Conservation (phyloP, 1,139 yeast genomes). For the Kurtzmaniella quercitrusa region DNA sequence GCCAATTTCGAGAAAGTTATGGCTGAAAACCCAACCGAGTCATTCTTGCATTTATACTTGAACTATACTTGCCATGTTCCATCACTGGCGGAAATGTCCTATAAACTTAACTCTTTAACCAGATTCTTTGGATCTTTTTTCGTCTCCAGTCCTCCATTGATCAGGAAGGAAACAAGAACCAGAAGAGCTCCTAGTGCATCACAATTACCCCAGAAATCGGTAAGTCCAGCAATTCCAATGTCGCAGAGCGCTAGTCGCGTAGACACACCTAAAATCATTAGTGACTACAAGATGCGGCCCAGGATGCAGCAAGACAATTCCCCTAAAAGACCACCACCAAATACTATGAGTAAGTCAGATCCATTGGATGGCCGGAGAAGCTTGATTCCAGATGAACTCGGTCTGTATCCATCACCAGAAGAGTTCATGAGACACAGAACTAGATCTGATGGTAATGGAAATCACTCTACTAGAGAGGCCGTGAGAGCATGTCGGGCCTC, state of each 20-base stretch:
- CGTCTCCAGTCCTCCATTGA: neutral
- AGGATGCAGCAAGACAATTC: no score
- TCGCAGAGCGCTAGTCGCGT: neutral
- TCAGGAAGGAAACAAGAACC: neutral
- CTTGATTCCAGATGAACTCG: neutral
- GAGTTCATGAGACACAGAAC: neutral
- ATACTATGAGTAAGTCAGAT: neutral
- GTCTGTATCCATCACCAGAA: neutral
- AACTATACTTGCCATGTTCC: conserved; percentile 13
- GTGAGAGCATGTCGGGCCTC: neutral
- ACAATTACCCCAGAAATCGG: neutral
- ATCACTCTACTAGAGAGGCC: neutral
- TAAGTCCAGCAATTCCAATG: neutral
- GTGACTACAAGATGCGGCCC: neutral
- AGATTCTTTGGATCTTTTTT: neutral
- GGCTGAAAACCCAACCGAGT: neutral
- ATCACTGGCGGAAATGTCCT: conserved; percentile 6
- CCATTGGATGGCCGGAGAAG: neutral
- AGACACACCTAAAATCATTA: neutral
- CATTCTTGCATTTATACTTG: conserved; percentile 10
- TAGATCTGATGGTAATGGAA: neutral
- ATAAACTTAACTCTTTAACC: conserved; percentile 5
- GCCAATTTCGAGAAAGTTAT: conserved; percentile 3
- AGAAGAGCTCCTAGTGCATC: neutral
- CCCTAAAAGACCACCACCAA: neutral